These are phyloP conservation scores for Pleurotus citrinopileatus DNA, from an alignment of 768 basidiomycete genomes.

Conservation along the genomic window DNA sequence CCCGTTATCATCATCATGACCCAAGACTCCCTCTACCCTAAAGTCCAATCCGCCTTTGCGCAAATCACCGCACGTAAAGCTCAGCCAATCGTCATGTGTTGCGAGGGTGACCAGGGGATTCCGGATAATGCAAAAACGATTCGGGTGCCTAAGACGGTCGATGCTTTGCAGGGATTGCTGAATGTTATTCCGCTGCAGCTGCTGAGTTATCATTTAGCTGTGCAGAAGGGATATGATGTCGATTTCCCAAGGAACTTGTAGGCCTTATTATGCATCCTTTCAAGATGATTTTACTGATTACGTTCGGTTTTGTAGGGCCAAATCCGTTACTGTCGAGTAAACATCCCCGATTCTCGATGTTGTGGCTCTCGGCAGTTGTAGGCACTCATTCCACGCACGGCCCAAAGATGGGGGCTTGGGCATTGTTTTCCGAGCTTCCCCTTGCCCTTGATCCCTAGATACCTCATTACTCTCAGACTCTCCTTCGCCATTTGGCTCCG, in stretches of 20 bases:
- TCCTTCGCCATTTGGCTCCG: too few species aligned
- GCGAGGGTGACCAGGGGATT: slow-evolving; percentile 85
- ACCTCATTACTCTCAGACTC: too few species aligned
- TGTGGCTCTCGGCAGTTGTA: too few species aligned
- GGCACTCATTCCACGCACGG: too few species aligned
- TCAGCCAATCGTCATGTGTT: slow-evolving; percentile 91
- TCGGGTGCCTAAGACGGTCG: slow-evolving; percentile 92
- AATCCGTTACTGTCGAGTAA: slow-evolving; percentile 76
- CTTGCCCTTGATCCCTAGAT: too few species aligned
- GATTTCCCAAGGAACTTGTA: slow-evolving; percentile 97
- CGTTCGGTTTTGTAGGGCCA: slow-evolving; percentile 46
- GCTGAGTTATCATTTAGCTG: slow-evolving; percentile 93
- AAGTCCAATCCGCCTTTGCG: slow-evolving; percentile 93
- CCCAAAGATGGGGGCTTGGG: too few species aligned
- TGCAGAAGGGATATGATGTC: slow-evolving; percentile 95
- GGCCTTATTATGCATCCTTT: slow-evolving; percentile 27
- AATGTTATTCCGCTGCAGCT: slow-evolving; percentile 97
- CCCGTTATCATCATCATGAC: slow-evolving; percentile 99
- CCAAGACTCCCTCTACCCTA: slow-evolving; percentile 95
- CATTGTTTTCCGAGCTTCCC: too few species aligned
- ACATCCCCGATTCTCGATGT: too few species aligned
- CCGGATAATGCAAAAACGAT: slow-evolving; percentile 78
- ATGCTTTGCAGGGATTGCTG: slow-evolving; percentile 91
- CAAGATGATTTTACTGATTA: slow-evolving; percentile 9
- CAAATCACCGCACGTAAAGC: slow-evolving; percentile 99